Percentiles rank a stretch among this genome's conserved stretches.
These are phyloP conservation scores for Blastocystis sp. DNA, from an alignment of 352 stramenopile species.

Conservation along the genomic window DNA sequence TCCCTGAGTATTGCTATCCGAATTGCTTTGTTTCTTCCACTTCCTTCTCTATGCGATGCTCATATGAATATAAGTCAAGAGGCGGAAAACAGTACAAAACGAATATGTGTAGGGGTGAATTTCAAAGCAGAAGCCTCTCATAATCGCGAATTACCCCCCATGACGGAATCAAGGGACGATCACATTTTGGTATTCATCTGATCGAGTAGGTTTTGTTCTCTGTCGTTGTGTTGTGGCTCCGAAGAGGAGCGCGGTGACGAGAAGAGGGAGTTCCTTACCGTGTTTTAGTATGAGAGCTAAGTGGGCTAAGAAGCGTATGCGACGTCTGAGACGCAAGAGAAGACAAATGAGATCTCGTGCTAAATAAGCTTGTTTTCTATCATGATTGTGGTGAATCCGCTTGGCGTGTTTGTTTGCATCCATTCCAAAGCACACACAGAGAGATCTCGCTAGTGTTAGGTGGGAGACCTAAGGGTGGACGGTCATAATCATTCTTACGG, in stretches of 20 bases:
- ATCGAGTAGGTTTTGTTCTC: slow-evolving; percentile 14
- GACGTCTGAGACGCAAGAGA: slow-evolving; percentile 66
- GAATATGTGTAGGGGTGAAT: neutral
- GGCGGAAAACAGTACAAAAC: too few relatives aligned
- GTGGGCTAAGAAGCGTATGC: slow-evolving; percentile 64
- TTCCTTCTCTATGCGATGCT: neutral
- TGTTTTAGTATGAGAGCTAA: slow-evolving; percentile 43
- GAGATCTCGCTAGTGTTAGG: too few relatives aligned
- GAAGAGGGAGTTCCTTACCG: neutral
- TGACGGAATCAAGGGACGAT: neutral
- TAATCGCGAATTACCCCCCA: neutral
- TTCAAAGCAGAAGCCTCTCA: too few relatives aligned
- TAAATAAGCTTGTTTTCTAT: slow-evolving; percentile 50
- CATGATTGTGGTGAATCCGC: neutral
- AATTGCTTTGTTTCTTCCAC: neutral
- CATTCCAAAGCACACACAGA: too few relatives aligned
- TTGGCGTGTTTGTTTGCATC: neutral
- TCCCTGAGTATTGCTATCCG: slow-evolving; percentile 19
- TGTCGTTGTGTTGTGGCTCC: neutral
- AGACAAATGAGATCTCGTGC: slow-evolving; percentile 63
- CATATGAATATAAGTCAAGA: too few relatives aligned
- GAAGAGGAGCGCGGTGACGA: neutral
- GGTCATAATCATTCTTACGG: too few relatives aligned
- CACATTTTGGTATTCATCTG: slow-evolving; percentile 52
- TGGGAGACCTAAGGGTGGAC: too few relatives aligned